These are phyloP conservation scores for Berberis vulgaris DNA, from an alignment of 164 flowering plant species.

Conservation along the genomic window DNA sequence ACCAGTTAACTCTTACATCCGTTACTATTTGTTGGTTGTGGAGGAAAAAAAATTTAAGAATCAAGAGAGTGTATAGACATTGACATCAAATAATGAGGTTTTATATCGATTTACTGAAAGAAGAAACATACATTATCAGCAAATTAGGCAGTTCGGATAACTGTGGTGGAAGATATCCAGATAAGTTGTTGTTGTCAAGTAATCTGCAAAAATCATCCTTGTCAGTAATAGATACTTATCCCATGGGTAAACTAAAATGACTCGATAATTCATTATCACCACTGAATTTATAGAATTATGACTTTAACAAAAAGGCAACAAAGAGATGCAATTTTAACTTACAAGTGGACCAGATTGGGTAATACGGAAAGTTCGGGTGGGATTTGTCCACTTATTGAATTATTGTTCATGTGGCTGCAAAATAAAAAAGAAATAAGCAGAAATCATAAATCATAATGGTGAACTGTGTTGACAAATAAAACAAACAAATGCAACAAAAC, in stretches of 20 bases:
- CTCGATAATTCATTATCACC: neutral
- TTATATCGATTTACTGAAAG: neutral
- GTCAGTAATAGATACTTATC: neutral
- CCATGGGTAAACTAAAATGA: no score
- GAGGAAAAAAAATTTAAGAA: neutral
- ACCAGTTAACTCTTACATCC: no score
- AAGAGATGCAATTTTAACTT: neutral
- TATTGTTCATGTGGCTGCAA: constrained; percentile 67
- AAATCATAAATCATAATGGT: neutral
- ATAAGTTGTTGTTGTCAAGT: constrained; percentile 4
- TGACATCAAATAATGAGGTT: neutral
- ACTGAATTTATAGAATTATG: neutral
- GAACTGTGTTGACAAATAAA: neutral
- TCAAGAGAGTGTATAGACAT: neutral
- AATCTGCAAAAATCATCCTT: neutral
- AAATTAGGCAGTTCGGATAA: neutral
- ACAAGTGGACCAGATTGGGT: constrained; percentile 2
- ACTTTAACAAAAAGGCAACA: neutral
- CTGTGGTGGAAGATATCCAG: constrained; percentile 5
- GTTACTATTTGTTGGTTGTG: no score
- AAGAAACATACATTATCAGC: neutral
- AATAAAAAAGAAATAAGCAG: neutral
- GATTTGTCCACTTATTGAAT: constrained; percentile 2
- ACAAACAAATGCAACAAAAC: neutral
- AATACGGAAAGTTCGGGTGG: constrained; percentile 4